Evolutionary conservation across 306 rosid genomes (phyloP).

Genomic region (Bauhinia variegata): DNA sequence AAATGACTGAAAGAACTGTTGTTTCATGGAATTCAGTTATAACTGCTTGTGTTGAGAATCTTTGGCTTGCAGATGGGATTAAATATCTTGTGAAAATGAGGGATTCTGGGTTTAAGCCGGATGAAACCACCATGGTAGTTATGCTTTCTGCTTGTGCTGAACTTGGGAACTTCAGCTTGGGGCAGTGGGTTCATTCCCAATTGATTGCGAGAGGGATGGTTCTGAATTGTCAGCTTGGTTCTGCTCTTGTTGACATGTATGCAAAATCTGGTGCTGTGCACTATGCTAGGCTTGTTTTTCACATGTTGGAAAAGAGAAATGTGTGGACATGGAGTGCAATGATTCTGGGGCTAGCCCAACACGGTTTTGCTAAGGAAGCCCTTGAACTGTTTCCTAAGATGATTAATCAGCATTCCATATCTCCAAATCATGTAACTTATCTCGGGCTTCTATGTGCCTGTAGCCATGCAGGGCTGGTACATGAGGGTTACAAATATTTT

Average conservation of each 20-base stretch:
- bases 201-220: slow-evolving; percentile 62
- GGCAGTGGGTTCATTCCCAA: slow-evolving; percentile 75
- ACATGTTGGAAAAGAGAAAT: slow-evolving; percentile 60
- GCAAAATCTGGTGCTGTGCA: slow-evolving; percentile 73
- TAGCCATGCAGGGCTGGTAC: slow-evolving; percentile 83
- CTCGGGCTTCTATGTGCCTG: slow-evolving; percentile 89
- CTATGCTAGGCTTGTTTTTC: slow-evolving; percentile 62
- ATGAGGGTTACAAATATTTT: slow-evolving; percentile 63
- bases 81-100: slow-evolving; percentile 66
- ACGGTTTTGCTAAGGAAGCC: slow-evolving; percentile 78
- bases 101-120: slow-evolving; percentile 66
- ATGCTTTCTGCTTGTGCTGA: slow-evolving; percentile 70
- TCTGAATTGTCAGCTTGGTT: slow-evolving; percentile 66
- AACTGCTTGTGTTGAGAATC: slow-evolving; percentile 74
- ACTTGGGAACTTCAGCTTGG: slow-evolving; percentile 81
- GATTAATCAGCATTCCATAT: slow-evolving; percentile 39
- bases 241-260: slow-evolving; percentile 89
- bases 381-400: slow-evolving; percentile 59
- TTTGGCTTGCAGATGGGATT: slow-evolving; percentile 55
- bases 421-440: slow-evolving; percentile 80
- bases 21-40: slow-evolving; percentile 87
- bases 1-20: slow-evolving; percentile 61
- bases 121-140: slow-evolving; percentile 83
- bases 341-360: slow-evolving; percentile 87
- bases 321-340: slow-evolving; percentile 98